phyloP scores from a whole-genome alignment of 108 stramenopile genomes.

The Cyclotella atomus region DNA sequence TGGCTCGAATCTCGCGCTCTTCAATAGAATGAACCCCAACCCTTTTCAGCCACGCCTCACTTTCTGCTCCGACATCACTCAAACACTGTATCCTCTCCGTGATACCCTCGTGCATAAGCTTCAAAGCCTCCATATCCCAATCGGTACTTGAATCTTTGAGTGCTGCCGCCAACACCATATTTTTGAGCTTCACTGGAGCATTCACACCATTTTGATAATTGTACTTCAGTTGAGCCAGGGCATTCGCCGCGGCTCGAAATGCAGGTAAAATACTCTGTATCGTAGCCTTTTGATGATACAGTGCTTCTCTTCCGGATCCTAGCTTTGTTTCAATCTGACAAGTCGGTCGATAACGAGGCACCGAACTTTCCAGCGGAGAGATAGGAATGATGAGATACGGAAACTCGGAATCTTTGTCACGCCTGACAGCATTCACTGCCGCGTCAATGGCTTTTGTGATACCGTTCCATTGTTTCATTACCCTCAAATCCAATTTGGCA shows the following conservation, averaged over 20 bases:
- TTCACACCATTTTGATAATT: conserved; percentile 26
- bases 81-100: conserved; percentile 32
- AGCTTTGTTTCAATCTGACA: conserved; percentile 38
- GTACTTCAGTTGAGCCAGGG: conserved; percentile 31
- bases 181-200: conserved; percentile 23
- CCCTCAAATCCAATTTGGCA: conserved; percentile 32
- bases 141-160: conserved; percentile 16
- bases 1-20: conserved; percentile 24
- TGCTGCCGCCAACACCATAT: conserved; percentile 40
- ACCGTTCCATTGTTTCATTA: conserved; percentile 29
- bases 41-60: conserved; percentile 34
- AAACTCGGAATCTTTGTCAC: not conserved
- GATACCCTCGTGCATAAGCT: conserved; percentile 30
- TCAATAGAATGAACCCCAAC: not conserved
- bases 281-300: conserved; percentile 20
- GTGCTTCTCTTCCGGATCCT: not conserved
- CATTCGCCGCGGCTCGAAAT: conserved; percentile 50
- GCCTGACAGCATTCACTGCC: conserved; percentile 31
- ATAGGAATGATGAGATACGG: not conserved
- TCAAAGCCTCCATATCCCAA: conserved; percentile 29
- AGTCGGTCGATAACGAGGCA: conserved; percentile 39
- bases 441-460: conserved; percentile 34
- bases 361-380: not conserved
- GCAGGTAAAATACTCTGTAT: conserved; percentile 27
- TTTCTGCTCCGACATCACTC: conserved; percentile 14